Base-by-base conservation (phyloP, 805 yeast species). In the Metschnikowia picachoensis region DNA sequence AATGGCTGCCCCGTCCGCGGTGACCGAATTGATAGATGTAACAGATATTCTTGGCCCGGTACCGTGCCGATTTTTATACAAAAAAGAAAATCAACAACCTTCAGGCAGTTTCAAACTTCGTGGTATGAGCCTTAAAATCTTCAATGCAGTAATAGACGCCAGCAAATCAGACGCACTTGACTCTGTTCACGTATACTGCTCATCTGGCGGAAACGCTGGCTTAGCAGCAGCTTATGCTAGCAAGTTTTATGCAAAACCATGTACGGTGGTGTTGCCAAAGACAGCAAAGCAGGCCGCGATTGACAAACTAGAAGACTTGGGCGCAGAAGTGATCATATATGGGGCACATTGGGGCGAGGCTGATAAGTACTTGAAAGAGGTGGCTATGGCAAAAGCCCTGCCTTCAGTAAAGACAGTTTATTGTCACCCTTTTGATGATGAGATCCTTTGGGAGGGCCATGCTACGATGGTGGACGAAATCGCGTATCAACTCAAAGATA, bases 181-280 rank as follows among this genome's bases (percentile, higher is more conserved):
- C 14, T 65, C 43, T 53, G 65, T 73, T 13, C 68, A 67, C 9
- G 73, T 77, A 4, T 72, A 69, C 49, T 70, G 80, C 4, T 77
- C 81, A 9, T 72, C 79, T 31, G 83, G 83, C 10, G 83, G 83
- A 8, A 76, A 76, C 49, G 80, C 80, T n/a, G 80, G 80, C 1
- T 64, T 76, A 47, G 83, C 82, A 7, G 81, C 80, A 9, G 78
- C 81, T 1, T 68, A 67, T 41, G 70, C 78, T 27, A 70, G 78
- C 4, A 53, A 47, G 39, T 62, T 41, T 58, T 67, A 59, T 53
- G 65, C 48, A 46, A 73, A 60, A 0, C 56, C 62, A 17, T 78
- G 84, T 51, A 80, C 85, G 0, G 87, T 84, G 3, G 85, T 78
- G 0, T 77, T 84, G 1, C 88, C 89, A 1, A 60, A 56, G 1